Evolutionary conservation across 345 rosid species (phyloP), one percentile per base, ranked within the genome.

Genomic region (Angophora floribunda): DNA sequence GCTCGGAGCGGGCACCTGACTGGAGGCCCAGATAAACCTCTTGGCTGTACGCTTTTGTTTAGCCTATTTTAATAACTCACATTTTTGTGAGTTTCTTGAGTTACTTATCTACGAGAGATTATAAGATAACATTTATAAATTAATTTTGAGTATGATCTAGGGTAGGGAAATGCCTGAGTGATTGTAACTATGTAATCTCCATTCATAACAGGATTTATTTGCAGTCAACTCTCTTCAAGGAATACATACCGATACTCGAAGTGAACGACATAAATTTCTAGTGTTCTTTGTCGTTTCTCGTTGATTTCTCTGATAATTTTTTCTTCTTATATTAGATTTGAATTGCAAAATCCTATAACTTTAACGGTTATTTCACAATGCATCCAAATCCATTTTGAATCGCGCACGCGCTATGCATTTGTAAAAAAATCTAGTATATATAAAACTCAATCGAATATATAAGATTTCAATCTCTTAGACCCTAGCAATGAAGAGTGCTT

Each of bases 361-460:
- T 59, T 0, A 59, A 24, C 10, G 8, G 26, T 10, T 24, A 19
- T 59, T 24, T 59, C 30, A 59, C 65, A 0, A 24, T 13, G 24
- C 65, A 59, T 59, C 3, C n/a, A 59, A 59, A 59, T 10, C 63
- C 30, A 59, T 59, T 59, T 59, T 24, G 65, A 59, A 59, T 59
- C 3, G 1, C n/a, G 5, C 13, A 10, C 0, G 24, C 0, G 30
- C 65, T 0, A 59, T 59, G 14, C 30, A 9, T 10, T 24, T 59
- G 65, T 24, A 28, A 59, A 59, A 59, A 57, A 24, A 10, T 1
- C 9, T 57, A 24, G 12, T 24, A 24, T 9, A 24, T 57, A 57
- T 9, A 57, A 57, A 57, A 24, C 63, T 57, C 63, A 9, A 57
- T 9, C 1, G 28, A 57, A 24, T 57, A 57, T 24, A 24, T 57